These are phyloP conservation scores for Lentinula edodes DNA, from an alignment of 768 basidiomycete species.

Conservation along the genomic window DNA sequence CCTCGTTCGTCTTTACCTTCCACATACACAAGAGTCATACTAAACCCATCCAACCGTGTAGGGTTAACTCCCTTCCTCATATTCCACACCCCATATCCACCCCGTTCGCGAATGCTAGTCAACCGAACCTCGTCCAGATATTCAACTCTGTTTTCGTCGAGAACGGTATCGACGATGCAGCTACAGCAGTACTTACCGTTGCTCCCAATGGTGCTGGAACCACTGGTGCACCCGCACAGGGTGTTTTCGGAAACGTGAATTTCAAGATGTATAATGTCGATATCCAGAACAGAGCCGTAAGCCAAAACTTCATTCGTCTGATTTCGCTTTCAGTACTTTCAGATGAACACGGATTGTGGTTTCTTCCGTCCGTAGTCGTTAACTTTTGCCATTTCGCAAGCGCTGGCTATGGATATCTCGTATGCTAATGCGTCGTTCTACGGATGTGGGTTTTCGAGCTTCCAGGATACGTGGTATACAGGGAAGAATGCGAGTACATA, in stretches of 20 bases:
- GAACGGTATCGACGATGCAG: conserved; percentile 45
- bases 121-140: conserved; percentile 45
- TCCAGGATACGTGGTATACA: conserved; percentile 64
- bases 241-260: conserved; percentile 46
- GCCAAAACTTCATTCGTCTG: conserved; percentile 14
- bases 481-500: conserved; percentile 55
- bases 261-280: conserved; percentile 66
- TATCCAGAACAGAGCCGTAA: conserved; percentile 59
- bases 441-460: conserved; percentile 54
- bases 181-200: conserved; percentile 53
- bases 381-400: conserved; percentile 55
- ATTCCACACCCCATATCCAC: conserved; percentile 22
- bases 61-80: conserved; percentile 45
- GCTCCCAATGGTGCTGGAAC: conserved; percentile 56
- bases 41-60: conserved; percentile 7
- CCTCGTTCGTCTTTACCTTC: conserved; percentile 30
- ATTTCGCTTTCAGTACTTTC: not conserved
- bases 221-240: conserved; percentile 48
- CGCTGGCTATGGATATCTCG: conserved; percentile 55
- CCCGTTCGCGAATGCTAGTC: conserved; percentile 36
- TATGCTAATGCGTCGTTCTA: conserved; percentile 68
- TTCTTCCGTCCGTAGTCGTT: conserved; percentile 24
- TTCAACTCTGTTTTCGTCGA: conserved; percentile 43
- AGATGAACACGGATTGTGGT: not conserved
- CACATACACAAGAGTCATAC: not conserved